Base-by-base conservation (phyloP, 1,139 yeast species). In the Pneumocystis wakefieldiae region DNA sequence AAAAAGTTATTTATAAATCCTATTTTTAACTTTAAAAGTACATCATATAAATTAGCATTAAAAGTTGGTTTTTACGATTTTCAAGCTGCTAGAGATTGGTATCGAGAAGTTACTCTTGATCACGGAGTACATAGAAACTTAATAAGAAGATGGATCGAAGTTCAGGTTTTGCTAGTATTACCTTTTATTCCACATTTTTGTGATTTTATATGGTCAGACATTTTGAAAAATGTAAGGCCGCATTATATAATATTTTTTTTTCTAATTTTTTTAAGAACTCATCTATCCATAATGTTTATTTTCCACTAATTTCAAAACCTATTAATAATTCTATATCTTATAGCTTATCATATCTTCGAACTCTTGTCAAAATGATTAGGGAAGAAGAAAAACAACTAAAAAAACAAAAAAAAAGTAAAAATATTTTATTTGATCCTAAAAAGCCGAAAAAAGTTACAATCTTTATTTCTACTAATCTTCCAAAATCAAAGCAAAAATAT, bases 111-210 rank as follows among this genome's bases (percentile, higher is more conserved):
- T 19, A 82, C 86, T 62, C 74, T 81, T 60, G 65, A 64, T 12
- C 76, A 77, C 19, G 78, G 79, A 42, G 87, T 92, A 96, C 96
- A 89, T 77, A 82, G 79, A 71, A 95, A 87, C 69, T 80, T 94
- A 69, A 85, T 89, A 61, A 73, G 83, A 70, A 84, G 84, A 71
- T 92, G 89, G 74, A 87, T 94, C 70, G 95, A 89, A 76, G 77
- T 82, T 61, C 98, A 92, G 77, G 86, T 85, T 15, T 81, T 92
- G 70, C 76, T 92, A 73, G 77, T 92, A 70, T 85, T 95, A 10
- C 98, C 99, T 67, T 80, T 92, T 71, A 95, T 97, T 62, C 97
- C 98, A 61, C 99, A 92, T 76, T 90, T 92, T 76, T 84, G 95
- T 68, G 98, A 92, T 70, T 88, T 83, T 76, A 78, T 92, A 66